These are phyloP conservation scores for Penicillium argentinense DNA, from an alignment of 495 filamentous ascomycete genomes.

Conservation along the genomic window DNA sequence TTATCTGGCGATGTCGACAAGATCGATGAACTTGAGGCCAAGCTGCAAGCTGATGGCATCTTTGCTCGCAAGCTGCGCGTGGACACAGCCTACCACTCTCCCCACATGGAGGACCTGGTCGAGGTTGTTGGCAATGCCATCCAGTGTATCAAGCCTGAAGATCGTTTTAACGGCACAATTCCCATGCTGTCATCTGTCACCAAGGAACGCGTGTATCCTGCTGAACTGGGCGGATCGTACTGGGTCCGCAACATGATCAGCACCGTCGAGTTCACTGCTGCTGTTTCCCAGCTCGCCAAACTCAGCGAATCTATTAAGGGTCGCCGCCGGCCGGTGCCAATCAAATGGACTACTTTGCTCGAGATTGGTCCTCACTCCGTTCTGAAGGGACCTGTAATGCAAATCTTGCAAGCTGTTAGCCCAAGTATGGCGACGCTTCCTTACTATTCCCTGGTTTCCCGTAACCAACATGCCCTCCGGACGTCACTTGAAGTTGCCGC, in stretches of 20 bases:
- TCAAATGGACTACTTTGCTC: slow-evolving; percentile 27
- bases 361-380: slow-evolving; percentile 63
- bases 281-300: slow-evolving; percentile 18
- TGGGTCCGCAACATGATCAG: slow-evolving; percentile 46
- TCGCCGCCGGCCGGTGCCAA: slow-evolving; percentile 18
- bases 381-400: slow-evolving; percentile 57
- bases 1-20: slow-evolving; percentile 39
- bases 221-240: slow-evolving; percentile 29
- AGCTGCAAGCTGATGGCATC: slow-evolving; percentile 28
- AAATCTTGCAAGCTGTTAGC: slow-evolving; percentile 48
- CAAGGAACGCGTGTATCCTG: slow-evolving; percentile 17
- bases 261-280: slow-evolving; percentile 43
- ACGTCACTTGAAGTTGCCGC: slow-evolving; percentile 36
- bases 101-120: slow-evolving; percentile 37
- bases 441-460: slow-evolving; percentile 35
- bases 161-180: slow-evolving; percentile 14
- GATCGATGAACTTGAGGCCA: slow-evolving; percentile 31
- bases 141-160: slow-evolving; percentile 17
- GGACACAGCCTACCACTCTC: slow-evolving; percentile 57
- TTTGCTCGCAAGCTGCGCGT: slow-evolving; percentile 47
- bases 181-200: slow-evolving; percentile 42
- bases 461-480: slow-evolving; percentile 32
- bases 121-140: slow-evolving; percentile 19
- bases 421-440: slow-evolving; percentile 20
- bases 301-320: slow-evolving; percentile 19